Base-by-base conservation (phyloP, 2,329 filamentous ascomycete genomes). In the Tolypocladium sp. region DNA sequence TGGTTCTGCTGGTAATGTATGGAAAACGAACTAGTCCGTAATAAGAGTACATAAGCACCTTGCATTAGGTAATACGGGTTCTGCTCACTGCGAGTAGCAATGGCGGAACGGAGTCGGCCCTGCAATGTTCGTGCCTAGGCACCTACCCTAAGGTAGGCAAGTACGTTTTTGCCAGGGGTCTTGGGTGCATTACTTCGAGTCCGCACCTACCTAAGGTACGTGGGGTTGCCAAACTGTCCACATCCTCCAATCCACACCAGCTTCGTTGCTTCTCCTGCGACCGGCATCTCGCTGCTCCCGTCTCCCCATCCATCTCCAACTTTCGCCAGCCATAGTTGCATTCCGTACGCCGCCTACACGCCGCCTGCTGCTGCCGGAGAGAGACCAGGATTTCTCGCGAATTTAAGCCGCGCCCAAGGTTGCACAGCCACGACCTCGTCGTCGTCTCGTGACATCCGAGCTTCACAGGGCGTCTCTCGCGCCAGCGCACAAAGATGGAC, bases 401-500 rank as follows among this genome's bases (percentile, higher is more conserved):
- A 37, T 20, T 4, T 3, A 35, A 33, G 49, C n/a, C 30, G 49
- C 30, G 30, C 30, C 30, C 5, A n/a, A 35, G 20, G 13, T 22
- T 37, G 30, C 33, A 35, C 46, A 22, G 20, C 9, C 20, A 35
- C 49, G 49, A 35, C n/a, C n/a, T 30, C 10, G 15, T 22, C 13
- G 30, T 53, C 20, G 49, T 53, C 49, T 37, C 30, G 30, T 20
- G 49, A 22, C 30, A 37, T 13, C 30, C 49, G 30, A 22, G 30
- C 49, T 53, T 53, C 49, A 30, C 30, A 22, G 49, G 49, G 30
- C 30, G 17, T 22, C 30, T 52, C 49, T 37, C 30, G 30, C 49
- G 17, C 27, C 30, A 20, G 49, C 20, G 17, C 30, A 2, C 20
- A 35, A 33, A 35, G 49, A 96, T 96, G 92, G 92, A 96, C 74